Percentiles rank a stretch among this genome's conserved stretches.
Conservation (phyloP, 139 green algal species). For the Picochlorum sp. region DNA sequence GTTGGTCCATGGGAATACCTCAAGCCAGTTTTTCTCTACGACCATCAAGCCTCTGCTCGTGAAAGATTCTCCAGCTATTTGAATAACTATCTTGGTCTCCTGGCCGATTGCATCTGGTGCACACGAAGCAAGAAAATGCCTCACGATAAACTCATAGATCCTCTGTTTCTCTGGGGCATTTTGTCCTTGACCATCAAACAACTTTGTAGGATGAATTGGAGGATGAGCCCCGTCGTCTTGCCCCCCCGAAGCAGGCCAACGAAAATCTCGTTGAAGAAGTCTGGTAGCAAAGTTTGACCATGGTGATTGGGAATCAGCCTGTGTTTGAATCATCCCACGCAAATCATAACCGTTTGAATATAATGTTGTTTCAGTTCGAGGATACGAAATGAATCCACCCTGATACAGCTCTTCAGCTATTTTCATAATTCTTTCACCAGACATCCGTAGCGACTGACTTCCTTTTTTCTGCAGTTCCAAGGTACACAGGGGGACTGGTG, state of each 20-base stretch:
- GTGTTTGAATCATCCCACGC: conserved; percentile 46
- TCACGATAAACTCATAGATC: conserved; percentile 92
- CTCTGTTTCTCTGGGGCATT: conserved; percentile 45
- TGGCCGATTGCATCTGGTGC: conserved; percentile 75
- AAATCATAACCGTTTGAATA: conserved; percentile 46
- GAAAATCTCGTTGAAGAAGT: conserved; percentile 39
- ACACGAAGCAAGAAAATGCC: conserved; percentile 89
- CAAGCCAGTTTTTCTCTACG: conserved; percentile 85
- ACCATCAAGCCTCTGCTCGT: conserved; percentile 79
- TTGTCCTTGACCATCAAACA: conserved; percentile 15
- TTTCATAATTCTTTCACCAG: conserved; percentile 77
- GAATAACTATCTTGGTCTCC: conserved; percentile 67
- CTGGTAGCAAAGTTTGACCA: conserved; percentile 49
- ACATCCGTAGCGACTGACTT: conserved; percentile 59
- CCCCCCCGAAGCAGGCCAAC: conserved; percentile 51
- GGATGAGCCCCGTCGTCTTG: conserved; percentile 81
- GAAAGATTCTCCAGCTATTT: conserved; percentile 42
- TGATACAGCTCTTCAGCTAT: conserved; percentile 98
- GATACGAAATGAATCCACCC: conserved; percentile 89
- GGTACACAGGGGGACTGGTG: conserved; percentile 80
- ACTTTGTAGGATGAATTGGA: conserved; percentile 85
- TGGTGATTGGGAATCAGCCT: conserved; percentile 21
- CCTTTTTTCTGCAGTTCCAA: conserved; percentile 92
- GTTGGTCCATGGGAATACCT: conserved; percentile 80
- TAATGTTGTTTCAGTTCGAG: conserved; percentile 88